Percentiles rank a stretch among this genome's conserved stretches.
phyloP scores from a whole-genome alignment of 2,329 filamentous ascomycete species.

The Biscogniauxia mediterranea region DNA sequence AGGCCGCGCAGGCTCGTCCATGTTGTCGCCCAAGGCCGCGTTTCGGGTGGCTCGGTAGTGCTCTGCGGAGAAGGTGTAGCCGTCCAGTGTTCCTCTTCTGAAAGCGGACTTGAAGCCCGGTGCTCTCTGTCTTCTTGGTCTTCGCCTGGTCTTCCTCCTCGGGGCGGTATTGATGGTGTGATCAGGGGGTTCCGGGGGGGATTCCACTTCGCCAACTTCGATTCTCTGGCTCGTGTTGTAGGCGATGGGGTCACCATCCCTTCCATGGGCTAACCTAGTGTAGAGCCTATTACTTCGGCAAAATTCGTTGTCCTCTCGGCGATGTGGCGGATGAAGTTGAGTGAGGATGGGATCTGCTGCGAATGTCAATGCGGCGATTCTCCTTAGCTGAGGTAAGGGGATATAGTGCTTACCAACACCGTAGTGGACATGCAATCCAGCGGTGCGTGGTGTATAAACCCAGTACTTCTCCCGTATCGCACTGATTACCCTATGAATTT shows the following conservation, averaged over 20 bases:
- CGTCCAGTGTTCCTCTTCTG: constrained; percentile 13
- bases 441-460: constrained; percentile 5
- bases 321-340: constrained; percentile 20
- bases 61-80: constrained; percentile 7
- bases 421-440: constrained; percentile 23
- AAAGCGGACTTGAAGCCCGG: constrained; percentile 8
- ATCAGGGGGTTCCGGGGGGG: background rate
- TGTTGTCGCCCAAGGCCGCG: background rate
- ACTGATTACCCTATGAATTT: constrained; percentile 16
- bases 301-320: background rate
- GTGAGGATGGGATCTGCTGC: constrained; percentile 23
- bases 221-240: background rate
- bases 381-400: constrained; percentile 10
- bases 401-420: constrained; percentile 20
- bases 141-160: background rate
- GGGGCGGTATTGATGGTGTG: no score
- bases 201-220: background rate
- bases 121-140: background rate
- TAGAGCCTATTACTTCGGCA: constrained; percentile 22
- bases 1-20: background rate
- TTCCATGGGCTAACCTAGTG: constrained; percentile 15
- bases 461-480: constrained; percentile 15
- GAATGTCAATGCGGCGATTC: constrained; percentile 19
- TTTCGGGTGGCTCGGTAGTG: background rate
- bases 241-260: background rate